Evolutionary conservation across 2,329 filamentous ascomycete species (phyloP).

Genomic region (Xylariomycetidae sp.): DNA sequence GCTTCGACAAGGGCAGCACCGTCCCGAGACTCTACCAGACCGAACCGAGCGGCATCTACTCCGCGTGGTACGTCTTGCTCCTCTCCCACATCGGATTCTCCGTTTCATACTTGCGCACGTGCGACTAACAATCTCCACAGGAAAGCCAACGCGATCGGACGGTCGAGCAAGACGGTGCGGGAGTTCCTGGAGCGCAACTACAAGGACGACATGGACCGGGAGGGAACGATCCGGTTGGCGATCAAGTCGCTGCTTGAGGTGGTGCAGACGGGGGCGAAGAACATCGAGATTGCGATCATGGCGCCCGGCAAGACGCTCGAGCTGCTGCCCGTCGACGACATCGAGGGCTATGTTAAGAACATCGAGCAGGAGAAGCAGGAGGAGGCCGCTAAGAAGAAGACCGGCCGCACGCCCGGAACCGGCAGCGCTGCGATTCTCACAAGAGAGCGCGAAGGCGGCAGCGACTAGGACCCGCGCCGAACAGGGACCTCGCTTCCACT

Average conservation of each 20-base stretch:
- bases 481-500: too few species aligned
- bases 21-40: slow-evolving; percentile 93
- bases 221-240: slow-evolving; percentile 91
- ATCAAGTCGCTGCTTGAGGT: slow-evolving; percentile 98
- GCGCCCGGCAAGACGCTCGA: slow-evolving; percentile 85
- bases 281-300: slow-evolving; percentile 99
- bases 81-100: slow-evolving; percentile 8
- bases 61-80: slow-evolving; percentile 85
- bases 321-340: slow-evolving; percentile 91
- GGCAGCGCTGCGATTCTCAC: slow-evolving; percentile 71
- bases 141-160: slow-evolving; percentile 98
- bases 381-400: slow-evolving; percentile 96
- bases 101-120: not conserved
- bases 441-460: slow-evolving; percentile 41
- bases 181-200: slow-evolving; percentile 99
- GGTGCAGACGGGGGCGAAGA: slow-evolving; percentile 97
- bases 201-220: slow-evolving; percentile 94
- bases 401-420: slow-evolving; percentile 63
- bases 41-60: slow-evolving; percentile 99
- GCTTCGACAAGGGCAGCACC: slow-evolving; percentile 92
- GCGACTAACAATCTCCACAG: slow-evolving; percentile 39
- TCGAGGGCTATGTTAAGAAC: slow-evolving; percentile 95
- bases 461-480: slow-evolving; percentile 15
- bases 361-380: slow-evolving; percentile 99
- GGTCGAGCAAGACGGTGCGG: slow-evolving; percentile 97